A percentile compares a stretch with the other conserved stretches of the same genome.
Evolutionary conservation across 192 early-diverging fungal genomes (phyloP).

Genomic region (Coemansia sp.): DNA sequence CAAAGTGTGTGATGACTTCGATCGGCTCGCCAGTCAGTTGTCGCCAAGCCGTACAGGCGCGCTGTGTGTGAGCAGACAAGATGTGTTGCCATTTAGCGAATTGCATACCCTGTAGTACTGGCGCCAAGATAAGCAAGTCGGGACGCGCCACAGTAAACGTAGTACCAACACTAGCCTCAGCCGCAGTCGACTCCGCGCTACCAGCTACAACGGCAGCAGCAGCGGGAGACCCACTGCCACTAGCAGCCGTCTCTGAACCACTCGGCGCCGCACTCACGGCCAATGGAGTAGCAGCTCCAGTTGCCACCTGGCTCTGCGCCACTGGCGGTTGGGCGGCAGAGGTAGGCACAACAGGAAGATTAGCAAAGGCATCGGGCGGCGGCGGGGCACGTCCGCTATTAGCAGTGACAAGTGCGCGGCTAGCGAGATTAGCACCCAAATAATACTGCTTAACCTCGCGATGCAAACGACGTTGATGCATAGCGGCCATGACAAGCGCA

Average conservation of each 20-base stretch:
- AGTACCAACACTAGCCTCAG: background rate
- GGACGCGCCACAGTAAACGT: slow-evolving; percentile 19
- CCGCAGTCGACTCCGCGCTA: background rate
- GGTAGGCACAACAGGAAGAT: background rate
- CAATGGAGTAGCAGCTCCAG: background rate
- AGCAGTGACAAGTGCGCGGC: background rate
- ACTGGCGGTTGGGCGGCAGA: background rate
- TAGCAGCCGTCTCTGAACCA: background rate
- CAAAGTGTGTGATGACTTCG: slow-evolving; percentile 46
- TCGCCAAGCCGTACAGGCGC: slow-evolving; percentile 42
- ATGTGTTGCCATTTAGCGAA: slow-evolving; percentile 51
- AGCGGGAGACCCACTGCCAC: slow-evolving; percentile 1
- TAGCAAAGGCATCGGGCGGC: slow-evolving; percentile 29
- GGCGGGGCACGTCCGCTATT: background rate
- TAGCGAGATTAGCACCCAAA: slow-evolving; percentile 20
- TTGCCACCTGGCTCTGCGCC: background rate
- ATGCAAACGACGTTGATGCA: slow-evolving; percentile 40
- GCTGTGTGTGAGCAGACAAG: slow-evolving; percentile 20
- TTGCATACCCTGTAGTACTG: slow-evolving; percentile 41
- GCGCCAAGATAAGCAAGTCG: slow-evolving; percentile 35
- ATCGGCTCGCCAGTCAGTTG: slow-evolving; percentile 47
- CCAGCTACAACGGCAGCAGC: background rate
- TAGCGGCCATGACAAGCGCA: slow-evolving; percentile 31
- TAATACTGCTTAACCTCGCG: slow-evolving; percentile 13
- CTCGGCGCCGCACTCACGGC: background rate